Evolutionary conservation across 1,284 basidiomycete species (phyloP).

Genomic region (Fistulinella cinereoalba): DNA sequence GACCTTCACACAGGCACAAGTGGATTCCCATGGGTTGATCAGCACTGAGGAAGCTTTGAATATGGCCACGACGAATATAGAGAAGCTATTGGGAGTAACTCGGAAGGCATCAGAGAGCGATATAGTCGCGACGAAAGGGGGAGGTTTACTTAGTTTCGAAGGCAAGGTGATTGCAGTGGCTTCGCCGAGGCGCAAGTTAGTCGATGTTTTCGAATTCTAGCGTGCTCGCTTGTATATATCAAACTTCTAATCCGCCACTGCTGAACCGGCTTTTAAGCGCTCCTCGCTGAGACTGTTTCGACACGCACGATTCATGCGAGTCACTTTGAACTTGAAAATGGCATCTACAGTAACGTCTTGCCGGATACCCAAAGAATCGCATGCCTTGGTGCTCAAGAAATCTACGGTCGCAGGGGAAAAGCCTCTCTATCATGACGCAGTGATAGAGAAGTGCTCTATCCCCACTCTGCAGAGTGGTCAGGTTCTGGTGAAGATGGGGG

Average conservation of each 20-base stretch:
- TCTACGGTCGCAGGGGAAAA: slow-evolving; percentile 30
- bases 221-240: not conserved
- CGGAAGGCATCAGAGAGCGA: slow-evolving; percentile 33
- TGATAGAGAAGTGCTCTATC: slow-evolving; percentile 48
- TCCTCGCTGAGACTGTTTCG: too few species aligned
- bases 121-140: slow-evolving; percentile 51
- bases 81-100: slow-evolving; percentile 52
- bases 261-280: too few species aligned
- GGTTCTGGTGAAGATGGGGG: slow-evolving; percentile 63
- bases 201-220: not conserved
- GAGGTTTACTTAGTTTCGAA: slow-evolving; percentile 40
- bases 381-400: slow-evolving; percentile 43
- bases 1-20: slow-evolving; percentile 17
- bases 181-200: slow-evolving; percentile 20
- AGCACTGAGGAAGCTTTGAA: slow-evolving; percentile 21
- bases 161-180: slow-evolving; percentile 49
- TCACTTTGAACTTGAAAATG: not conserved
- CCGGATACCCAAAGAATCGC: slow-evolving; percentile 34
- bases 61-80: slow-evolving; percentile 36
- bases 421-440: slow-evolving; percentile 50
- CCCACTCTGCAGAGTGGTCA: slow-evolving; percentile 51
- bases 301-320: too few species aligned
- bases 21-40: slow-evolving; percentile 22
- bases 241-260: too few species aligned
- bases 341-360: slow-evolving; percentile 5